Conservation (phyloP, 164 flowering plant genomes). For the Tetrastigma voinierianum region DNA sequence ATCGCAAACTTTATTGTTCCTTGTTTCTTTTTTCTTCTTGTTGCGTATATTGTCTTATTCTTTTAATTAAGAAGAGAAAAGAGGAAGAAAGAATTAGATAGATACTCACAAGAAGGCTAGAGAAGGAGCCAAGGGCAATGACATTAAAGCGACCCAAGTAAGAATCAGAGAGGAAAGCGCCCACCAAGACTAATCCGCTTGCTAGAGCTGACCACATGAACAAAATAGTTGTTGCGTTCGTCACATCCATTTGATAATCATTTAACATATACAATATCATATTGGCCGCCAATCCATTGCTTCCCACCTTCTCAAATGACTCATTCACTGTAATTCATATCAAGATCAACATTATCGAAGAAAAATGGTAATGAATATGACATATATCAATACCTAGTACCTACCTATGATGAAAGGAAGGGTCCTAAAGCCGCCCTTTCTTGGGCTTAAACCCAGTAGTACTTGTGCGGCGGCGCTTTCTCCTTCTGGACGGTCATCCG, state of each 20-base stretch:
- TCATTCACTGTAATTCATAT: constrained; percentile 49
- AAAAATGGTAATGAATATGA: not conserved
- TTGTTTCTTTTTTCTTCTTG: too few relatives aligned
- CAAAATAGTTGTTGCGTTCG: constrained; percentile 33
- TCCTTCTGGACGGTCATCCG: constrained; percentile 1
- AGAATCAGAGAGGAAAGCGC: constrained; percentile 68
- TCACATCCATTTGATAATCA: constrained; percentile 31
- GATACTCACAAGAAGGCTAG: constrained; percentile 40
- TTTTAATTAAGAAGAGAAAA: too few relatives aligned
- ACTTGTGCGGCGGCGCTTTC: too few relatives aligned
- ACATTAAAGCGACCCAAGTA: constrained; percentile 56
- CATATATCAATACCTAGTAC: too few relatives aligned
- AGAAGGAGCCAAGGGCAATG: constrained; percentile 44
- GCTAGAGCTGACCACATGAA: constrained; percentile 46
- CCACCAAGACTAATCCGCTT: constrained; percentile 38
- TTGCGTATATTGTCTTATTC: too few relatives aligned
- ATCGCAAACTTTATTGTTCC: too few relatives aligned
- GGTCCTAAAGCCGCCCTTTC: constrained; percentile 48
- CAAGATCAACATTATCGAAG: too few relatives aligned
- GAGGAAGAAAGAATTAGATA: not conserved
- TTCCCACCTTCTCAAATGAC: constrained; percentile 56
- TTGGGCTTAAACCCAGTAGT: not conserved
- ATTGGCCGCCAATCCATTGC: constrained; percentile 46
- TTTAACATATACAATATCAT: constrained; percentile 52
- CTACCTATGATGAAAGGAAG: constrained; percentile 57